Conservation (phyloP, 192 early-diverging fungal species). For the Dissophora ornata region DNA sequence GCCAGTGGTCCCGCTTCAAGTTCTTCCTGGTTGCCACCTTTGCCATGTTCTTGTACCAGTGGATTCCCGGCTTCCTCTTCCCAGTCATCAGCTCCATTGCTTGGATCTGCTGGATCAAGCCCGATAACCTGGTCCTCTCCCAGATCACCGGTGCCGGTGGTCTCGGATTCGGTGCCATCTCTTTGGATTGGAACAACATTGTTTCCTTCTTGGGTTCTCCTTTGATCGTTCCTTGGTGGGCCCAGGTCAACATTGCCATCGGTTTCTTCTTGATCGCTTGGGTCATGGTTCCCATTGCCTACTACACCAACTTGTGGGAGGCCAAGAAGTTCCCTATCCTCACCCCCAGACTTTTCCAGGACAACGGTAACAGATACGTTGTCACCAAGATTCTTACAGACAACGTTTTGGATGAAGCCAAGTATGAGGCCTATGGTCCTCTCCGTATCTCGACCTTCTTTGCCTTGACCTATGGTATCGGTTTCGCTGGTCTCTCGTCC, state of each 20-base stretch:
- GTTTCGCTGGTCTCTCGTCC: constrained; percentile 58
- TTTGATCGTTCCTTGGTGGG: constrained; percentile 63
- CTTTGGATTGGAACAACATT: constrained; percentile 76
- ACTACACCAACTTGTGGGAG: constrained; percentile 72
- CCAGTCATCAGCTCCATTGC: constrained; percentile 46
- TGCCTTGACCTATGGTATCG: constrained; percentile 63
- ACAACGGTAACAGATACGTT: constrained; percentile 41
- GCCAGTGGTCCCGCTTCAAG: constrained; percentile 47
- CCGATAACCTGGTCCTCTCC: constrained; percentile 29
- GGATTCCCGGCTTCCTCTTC: constrained; percentile 61
- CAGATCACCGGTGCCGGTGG: constrained; percentile 67
- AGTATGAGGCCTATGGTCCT: constrained; percentile 61
- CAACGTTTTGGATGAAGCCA: constrained; percentile 50
- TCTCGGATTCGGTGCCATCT: constrained; percentile 75
- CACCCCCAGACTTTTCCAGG: constrained; percentile 44
- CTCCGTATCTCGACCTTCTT: constrained; percentile 64
- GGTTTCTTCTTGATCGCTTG: constrained; percentile 74
- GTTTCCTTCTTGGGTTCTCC: constrained; percentile 48
- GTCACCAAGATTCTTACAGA: constrained; percentile 34
- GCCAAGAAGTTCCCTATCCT: constrained; percentile 58
- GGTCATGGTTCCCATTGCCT: constrained; percentile 75
- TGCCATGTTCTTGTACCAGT: constrained; percentile 62
- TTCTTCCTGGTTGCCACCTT: constrained; percentile 61
- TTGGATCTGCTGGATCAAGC: constrained; percentile 45
- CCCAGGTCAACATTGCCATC: constrained; percentile 71